Conservation (phyloP, 192 early-diverging fungal genomes). For the Backusella australiensis region DNA sequence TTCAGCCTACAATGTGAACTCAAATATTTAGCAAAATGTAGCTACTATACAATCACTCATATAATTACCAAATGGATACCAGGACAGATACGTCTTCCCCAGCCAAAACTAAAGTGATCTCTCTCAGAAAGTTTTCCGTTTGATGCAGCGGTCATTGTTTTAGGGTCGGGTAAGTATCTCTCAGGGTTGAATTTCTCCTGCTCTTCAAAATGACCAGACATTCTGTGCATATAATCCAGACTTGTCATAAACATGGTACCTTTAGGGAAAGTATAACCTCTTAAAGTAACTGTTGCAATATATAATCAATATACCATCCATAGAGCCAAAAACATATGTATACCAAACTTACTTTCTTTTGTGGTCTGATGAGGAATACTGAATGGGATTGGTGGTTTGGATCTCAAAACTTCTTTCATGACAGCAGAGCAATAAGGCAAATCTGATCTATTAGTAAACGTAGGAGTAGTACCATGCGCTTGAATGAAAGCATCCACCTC, state of each 20-base stretch:
- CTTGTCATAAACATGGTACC: conserved; percentile 43
- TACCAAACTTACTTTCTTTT: conserved; percentile 3
- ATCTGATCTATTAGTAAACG: neutral
- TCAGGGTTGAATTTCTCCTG: conserved; percentile 51
- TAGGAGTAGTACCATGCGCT: neutral
- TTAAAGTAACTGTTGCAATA: neutral
- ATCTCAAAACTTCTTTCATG: conserved; percentile 8
- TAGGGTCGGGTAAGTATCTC: conserved; percentile 24
- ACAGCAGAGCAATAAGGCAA: conserved; percentile 2
- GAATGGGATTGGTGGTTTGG: neutral
- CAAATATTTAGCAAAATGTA: neutral
- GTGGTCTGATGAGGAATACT: neutral
- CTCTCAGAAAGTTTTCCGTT: conserved; percentile 14
- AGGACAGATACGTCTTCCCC: conserved; percentile 2
- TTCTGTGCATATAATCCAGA: conserved; percentile 43
- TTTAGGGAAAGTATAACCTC: conserved; percentile 48
- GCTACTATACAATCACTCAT: neutral
- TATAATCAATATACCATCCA: too few species aligned
- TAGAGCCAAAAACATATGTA: neutral
- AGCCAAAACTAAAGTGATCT: conserved; percentile 19
- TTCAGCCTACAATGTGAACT: neutral
- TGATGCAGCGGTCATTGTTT: conserved; percentile 9
- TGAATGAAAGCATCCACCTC: conserved; percentile 1
- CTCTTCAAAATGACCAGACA: conserved; percentile 31
- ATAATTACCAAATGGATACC: neutral